Conservation (phyloP, 2,329 filamentous ascomycete genomes). For the Fusarium oxysporum region DNA sequence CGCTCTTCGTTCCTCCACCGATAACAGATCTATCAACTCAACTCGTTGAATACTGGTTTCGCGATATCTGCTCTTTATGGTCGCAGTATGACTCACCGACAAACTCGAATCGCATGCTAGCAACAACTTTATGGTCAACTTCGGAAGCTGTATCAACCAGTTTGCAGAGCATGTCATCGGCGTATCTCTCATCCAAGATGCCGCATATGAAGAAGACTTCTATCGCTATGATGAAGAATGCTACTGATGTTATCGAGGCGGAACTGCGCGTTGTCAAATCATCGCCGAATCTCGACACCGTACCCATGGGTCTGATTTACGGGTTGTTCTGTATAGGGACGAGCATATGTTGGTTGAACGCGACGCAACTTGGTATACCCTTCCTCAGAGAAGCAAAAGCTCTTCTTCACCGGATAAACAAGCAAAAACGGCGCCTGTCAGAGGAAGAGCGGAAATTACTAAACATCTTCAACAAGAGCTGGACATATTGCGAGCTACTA, state of each 20-base stretch:
- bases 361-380: constrained; percentile 47
- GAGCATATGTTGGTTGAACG: constrained; percentile 55
- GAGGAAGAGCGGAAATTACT: constrained; percentile 46
- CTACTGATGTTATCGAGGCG: constrained; percentile 49
- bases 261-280: constrained; percentile 46
- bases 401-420: constrained; percentile 44
- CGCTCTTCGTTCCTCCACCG: constrained; percentile 14
- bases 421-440: constrained; percentile 23
- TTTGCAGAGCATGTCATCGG: constrained; percentile 57
- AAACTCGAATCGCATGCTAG: constrained; percentile 54
- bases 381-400: constrained; percentile 48
- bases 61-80: constrained; percentile 55
- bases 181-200: constrained; percentile 50
- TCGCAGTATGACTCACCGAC: constrained; percentile 54
- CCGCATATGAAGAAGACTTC: constrained; percentile 51
- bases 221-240: constrained; percentile 49
- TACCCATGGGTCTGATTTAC: constrained; percentile 53
- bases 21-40: constrained; percentile 41
- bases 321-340: constrained; percentile 55
- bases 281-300: constrained; percentile 13
- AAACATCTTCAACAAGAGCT: constrained; percentile 54
- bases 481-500: constrained; percentile 55
- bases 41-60: constrained; percentile 53
- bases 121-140: constrained; percentile 51
- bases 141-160: constrained; percentile 53